Conservation (phyloP, 1,139 yeast species). For the Sugiyamaella pinicola region DNA sequence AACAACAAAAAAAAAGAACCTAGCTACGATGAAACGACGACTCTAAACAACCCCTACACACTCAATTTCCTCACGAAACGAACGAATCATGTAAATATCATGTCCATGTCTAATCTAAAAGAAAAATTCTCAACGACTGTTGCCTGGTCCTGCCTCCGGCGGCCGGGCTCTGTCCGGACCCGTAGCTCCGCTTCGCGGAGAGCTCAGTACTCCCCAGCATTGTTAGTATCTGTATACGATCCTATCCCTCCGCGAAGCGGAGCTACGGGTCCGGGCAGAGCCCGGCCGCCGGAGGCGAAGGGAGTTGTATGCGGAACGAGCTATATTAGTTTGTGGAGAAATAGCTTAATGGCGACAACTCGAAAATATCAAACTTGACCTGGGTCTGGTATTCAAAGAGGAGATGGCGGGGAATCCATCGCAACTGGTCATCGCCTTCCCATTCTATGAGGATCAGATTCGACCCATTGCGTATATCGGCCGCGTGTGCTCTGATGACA, state of each 20-base stretch:
- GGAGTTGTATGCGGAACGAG: neutral
- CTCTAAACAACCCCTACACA: neutral
- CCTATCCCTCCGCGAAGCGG: neutral
- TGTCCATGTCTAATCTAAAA: slow-evolving; percentile 9
- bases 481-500: slow-evolving; percentile 7
- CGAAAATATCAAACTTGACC: slow-evolving; percentile 10
- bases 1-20: slow-evolving; percentile 8
- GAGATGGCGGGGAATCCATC: slow-evolving; percentile 12
- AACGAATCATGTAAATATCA: slow-evolving; percentile 17
- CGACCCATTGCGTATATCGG: slow-evolving; percentile 8
- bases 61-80: neutral
- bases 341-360: slow-evolving; percentile 5
- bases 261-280: neutral
- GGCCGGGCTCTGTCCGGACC: no score
- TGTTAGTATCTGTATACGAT: no score
- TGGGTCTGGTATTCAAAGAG: slow-evolving; percentile 9
- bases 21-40: slow-evolving; percentile 15
- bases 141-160: no score
- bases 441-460: slow-evolving; percentile 13
- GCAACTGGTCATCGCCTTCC: slow-evolving; percentile 7
- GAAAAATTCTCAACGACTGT: no score
- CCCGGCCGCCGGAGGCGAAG: slow-evolving; percentile 1
- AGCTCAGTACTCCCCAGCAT: no score
- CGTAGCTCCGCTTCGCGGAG: no score
- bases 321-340: neutral